Evolutionary conservation across 148 eudicot genomes (phyloP), one percentile per base, ranked within the genome.

Genomic region (Silene uniflora): DNA sequence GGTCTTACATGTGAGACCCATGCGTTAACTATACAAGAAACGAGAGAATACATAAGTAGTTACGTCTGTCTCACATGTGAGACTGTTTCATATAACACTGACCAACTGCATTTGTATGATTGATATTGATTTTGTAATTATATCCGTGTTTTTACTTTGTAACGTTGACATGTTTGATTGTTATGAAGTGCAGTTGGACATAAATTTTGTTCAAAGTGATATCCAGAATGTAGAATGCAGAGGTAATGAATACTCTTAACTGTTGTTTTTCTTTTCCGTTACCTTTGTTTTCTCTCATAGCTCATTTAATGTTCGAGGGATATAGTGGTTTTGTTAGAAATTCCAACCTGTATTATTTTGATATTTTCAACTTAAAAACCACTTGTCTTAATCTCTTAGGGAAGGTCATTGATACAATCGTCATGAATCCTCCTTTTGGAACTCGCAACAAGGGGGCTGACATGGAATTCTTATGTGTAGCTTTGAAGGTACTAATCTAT

Each of bases 381-480:
- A 73, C 10, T 69, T 21, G 52, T 69, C 59, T 77, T 75, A 69
- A 74, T 70, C 73, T 24, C 67, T 71, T 75, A 91, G 98, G 87
- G 67, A 87, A 81, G 63, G 73, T 81, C 61, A 81, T 95, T 71
- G 96, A 95, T 80, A 95, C 98, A 1, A 87, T 95, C 78, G 91
- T 95, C 77, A 95, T 92, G 98, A 95, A 95, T 85, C 98, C 98
- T 79, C 98, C 98, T 73, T 95, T 95, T 85, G 98, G 98, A 73
- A 95, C 98, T 23, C 78, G 98, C 73, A 89, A 78, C 75, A 95
- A 95, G 85, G 98, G 98, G 25, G 97, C 93, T 13, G 98, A 95
- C 83, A 90, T 95, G 97, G 97, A 88, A 39, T 95, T 95, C 80
- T 89, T 95, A n/a, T 82, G 69, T 75, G 83, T 80, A 49, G 98